Conservation (phyloP, 148 eudicot species). For the Fagopyrum homotropicum region DNA sequence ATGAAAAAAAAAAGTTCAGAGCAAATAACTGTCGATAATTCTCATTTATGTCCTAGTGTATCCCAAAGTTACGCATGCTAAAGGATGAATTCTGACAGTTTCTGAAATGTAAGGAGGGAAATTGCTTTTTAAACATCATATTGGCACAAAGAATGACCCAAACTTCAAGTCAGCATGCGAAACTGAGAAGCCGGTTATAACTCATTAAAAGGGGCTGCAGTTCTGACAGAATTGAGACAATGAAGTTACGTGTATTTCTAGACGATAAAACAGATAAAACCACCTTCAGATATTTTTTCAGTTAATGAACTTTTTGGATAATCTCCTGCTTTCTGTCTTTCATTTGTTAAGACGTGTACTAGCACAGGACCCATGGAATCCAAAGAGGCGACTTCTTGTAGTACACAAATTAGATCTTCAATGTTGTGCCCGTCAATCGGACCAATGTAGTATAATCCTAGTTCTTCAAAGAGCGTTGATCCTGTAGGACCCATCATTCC, state of each 20-base stretch:
- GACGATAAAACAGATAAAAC: background rate
- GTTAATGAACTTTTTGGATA: conserved; percentile 18
- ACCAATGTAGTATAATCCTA: conserved; percentile 89
- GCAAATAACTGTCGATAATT: background rate
- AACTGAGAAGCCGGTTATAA: no score
- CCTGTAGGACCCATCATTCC: conserved; percentile 93
- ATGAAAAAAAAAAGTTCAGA: background rate
- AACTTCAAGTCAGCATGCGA: no score
- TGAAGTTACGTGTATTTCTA: conserved; percentile 2
- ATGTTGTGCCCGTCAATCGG: conserved; percentile 87
- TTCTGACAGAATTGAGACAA: background rate
- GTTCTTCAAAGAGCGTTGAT: conserved; percentile 89
- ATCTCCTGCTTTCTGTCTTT: conserved; percentile 28
- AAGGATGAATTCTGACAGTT: background rate
- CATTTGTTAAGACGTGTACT: conserved; percentile 74
- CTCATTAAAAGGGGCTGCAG: background rate
- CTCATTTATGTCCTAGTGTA: background rate
- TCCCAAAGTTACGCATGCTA: background rate
- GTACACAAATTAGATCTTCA: conserved; percentile 77
- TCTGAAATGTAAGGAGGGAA: background rate
- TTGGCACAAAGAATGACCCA: background rate
- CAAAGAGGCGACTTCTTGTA: conserved; percentile 78
- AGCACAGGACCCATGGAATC: conserved; percentile 91
- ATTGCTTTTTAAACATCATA: background rate
- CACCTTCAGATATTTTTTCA: conserved; percentile 34